A percentile compares a stretch with the other conserved stretches of the same genome.
Conservation (phyloP, 2,329 filamentous ascomycete genomes). For the Pleoardoris graminearum region DNA sequence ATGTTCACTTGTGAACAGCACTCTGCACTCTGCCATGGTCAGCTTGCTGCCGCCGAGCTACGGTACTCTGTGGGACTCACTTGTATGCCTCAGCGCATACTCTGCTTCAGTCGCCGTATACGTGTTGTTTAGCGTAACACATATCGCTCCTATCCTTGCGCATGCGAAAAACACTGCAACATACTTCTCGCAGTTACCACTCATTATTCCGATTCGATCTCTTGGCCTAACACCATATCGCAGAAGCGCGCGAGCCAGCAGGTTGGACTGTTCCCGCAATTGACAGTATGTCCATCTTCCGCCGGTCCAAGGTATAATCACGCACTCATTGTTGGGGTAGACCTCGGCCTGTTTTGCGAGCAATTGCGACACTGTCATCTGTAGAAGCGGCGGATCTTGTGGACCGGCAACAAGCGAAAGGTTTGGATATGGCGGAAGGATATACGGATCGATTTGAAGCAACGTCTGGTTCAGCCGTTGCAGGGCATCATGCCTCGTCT, state of each 20-base stretch:
- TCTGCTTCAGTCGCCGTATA: slow-evolving; percentile 74
- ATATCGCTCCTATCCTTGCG: slow-evolving; percentile 53
- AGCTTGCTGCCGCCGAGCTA: no score
- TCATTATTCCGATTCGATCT: slow-evolving; percentile 75
- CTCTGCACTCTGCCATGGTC: slow-evolving; percentile 61
- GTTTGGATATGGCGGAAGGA: slow-evolving; percentile 44
- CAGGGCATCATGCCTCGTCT: slow-evolving; percentile 33
- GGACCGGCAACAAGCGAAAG: slow-evolving; percentile 68
- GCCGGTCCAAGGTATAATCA: slow-evolving; percentile 76
- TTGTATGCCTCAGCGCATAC: slow-evolving; percentile 71
- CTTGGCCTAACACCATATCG: slow-evolving; percentile 68
- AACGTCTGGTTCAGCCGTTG: slow-evolving; percentile 44
- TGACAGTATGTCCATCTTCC: slow-evolving; percentile 68
- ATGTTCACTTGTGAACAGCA: slow-evolving; percentile 71
- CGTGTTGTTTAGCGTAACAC: slow-evolving; percentile 81
- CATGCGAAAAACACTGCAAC: slow-evolving; percentile 72
- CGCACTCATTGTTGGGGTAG: slow-evolving; percentile 67
- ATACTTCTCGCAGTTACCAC: slow-evolving; percentile 63
- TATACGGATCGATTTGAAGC: slow-evolving; percentile 44
- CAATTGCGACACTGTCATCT: slow-evolving; percentile 72
- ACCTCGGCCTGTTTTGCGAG: slow-evolving; percentile 70
- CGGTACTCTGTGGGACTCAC: no score
- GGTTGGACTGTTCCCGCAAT: slow-evolving; percentile 45
- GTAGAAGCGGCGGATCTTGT: slow-evolving; percentile 68
- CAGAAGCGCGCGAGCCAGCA: slow-evolving; percentile 55